Base-by-base conservation (phyloP, 306 rosid genomes). In the Inga leiocalycina region DNA sequence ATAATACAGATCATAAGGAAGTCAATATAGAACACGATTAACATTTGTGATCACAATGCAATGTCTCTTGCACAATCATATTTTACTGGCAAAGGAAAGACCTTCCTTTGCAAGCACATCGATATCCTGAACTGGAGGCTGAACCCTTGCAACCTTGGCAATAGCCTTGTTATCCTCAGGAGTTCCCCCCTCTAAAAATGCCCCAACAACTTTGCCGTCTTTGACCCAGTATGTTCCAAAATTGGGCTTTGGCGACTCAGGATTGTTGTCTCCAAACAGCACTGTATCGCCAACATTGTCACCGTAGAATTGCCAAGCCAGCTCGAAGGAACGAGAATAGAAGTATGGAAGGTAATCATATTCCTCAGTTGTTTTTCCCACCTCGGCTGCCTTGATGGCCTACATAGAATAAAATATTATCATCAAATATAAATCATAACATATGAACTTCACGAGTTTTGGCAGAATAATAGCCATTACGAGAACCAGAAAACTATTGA, bases 271-370 rank as follows among this genome's bases (percentile, higher is more conserved):
- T 44, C 99, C 99, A 16, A 94, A 96, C 30, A 96, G 85, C 78
- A 94, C 95, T 0, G 97, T 81, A 27, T 96, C 98, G 4, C 99
- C 99, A 9, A 89, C 98, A 54, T 96, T 96, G 87, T 96, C 98
- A 16, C 99, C 99, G 3, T 94, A 94, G 93, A 96, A 96, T 86
- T 94, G 97, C 99, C 99, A 96, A 4, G 97, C 80, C 85, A 94
- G 89, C 61, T 91, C 91, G 20, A 94, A 96, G 12, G 94, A 34
- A 67, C 98, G 99, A 27, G 99, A 96, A 74, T 96, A 96, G 91
- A 96, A 96, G 94, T 15, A 94, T 51, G 99, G 99, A 77, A 94
- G 99, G 90, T 96, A 96, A 89, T 96, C 99, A 43, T 96, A 96
- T 70, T 88, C 97, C 83, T 90, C 97, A 35, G 88, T 76, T 14